Evolutionary conservation across 441 rosid genomes (phyloP).

Genomic region (Erodium texanum): DNA sequence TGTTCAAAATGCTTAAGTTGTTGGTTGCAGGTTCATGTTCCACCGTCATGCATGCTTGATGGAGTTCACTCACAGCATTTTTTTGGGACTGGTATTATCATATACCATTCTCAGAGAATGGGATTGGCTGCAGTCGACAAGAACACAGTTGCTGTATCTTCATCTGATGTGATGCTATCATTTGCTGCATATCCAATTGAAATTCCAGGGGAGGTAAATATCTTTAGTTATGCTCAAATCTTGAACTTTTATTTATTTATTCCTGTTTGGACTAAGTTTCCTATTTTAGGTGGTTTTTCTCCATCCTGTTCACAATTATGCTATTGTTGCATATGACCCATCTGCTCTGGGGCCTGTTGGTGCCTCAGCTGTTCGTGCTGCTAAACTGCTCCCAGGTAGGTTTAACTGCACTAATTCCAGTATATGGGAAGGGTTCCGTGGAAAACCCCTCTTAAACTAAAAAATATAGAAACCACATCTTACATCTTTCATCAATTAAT

Average conservation of each 20-base stretch:
- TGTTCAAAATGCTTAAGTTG: neutral
- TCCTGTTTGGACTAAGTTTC: conserved; percentile 22
- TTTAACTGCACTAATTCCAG: conserved; percentile 14
- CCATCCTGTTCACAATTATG: conserved; percentile 95
- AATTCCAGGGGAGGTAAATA: conserved; percentile 88
- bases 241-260: neutral
- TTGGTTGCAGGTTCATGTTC: conserved; percentile 73
- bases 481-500: too few species aligned
- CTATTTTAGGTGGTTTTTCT: conserved; percentile 78
- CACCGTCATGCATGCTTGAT: conserved; percentile 91
- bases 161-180: conserved; percentile 89
- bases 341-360: conserved; percentile 64
- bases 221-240: conserved; percentile 12
- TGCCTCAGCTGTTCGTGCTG: conserved; percentile 70
- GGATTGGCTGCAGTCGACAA: conserved; percentile 93
- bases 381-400: conserved; percentile 86
- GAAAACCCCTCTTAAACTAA: too few species aligned
- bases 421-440: too few species aligned
- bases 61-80: conserved; percentile 77
- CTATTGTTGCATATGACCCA: conserved; percentile 87
- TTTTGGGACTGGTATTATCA: conserved; percentile 87
- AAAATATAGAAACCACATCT: too few species aligned
- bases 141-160: conserved; percentile 77
- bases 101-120: conserved; percentile 74
- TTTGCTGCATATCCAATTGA: conserved; percentile 96